Base-by-base conservation (phyloP, 495 filamentous ascomycete genomes). In the Penicillium robsamsonii region DNA sequence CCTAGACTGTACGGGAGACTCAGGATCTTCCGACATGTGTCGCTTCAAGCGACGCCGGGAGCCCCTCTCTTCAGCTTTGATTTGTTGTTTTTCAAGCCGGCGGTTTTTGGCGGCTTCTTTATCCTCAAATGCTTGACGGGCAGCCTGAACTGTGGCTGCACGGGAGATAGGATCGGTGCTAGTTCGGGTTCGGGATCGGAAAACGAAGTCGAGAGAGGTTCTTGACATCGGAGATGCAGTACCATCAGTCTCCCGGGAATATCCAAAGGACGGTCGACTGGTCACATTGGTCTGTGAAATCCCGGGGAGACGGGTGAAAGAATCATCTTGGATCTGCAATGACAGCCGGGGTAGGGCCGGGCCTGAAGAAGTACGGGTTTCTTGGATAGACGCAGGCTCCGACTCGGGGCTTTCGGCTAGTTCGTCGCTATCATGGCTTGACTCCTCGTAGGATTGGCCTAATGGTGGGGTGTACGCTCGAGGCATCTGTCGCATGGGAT, bases 401-500 rank as follows among this genome's bases (percentile, higher is more conserved):
- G 58, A 53, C 10, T 72, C 70, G 2, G 64, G 64, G 52, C 67
- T 65, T 47, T 75, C 76, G 8, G 64, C 61, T 13, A 68, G 68
- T n/a, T 70, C 63, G 24, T 81, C 80, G 58, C 76, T 79, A 35
- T 77, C 79, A 44, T 69, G 68, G 31, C 72, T 60, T 1, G 81
- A 83, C 4, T 69, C 72, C 31, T 81, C 74, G 53, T 75, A 77
- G 0, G 83, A 85, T 22, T 77, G 75, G 31, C 72, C 70, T 11
- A 78, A 62, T n/a, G 83, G 77, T 27, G 81, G 79, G 2, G 80
- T 84, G 64, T 81, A 84, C 12, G 75, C 71, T 33, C 78, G 73
- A 17, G 82, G 80, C 9, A 79, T 81, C 56, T 84, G 84, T 31
- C 81, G 80, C 80, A 85, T 79, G 3, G 83, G 80, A 62, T 85